phyloP scores from a whole-genome alignment of 2,329 filamentous ascomycete genomes.

The Alternaria arbusti region DNA sequence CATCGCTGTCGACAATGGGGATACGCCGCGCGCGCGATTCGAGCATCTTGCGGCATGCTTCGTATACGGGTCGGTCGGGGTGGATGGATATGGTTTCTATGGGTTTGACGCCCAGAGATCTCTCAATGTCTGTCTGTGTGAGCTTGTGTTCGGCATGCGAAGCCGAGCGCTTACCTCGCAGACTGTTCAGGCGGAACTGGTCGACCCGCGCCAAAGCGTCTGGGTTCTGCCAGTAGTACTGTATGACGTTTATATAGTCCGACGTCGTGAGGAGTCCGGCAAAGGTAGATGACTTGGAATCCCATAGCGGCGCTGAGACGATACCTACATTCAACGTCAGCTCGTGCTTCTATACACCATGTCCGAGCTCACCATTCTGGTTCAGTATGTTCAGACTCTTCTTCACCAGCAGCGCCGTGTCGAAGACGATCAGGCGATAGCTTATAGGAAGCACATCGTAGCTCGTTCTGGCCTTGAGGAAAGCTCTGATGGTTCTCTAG shows the following conservation, averaged over 20 bases:
- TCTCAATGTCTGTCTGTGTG: constrained; percentile 79
- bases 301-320: constrained; percentile 96
- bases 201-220: constrained; percentile 89
- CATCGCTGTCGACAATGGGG: constrained; percentile 89
- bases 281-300: constrained; percentile 90
- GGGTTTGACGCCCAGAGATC: constrained; percentile 85
- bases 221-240: constrained; percentile 98
- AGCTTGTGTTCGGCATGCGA: constrained; percentile 7
- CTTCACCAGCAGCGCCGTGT: constrained; percentile 93
- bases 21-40: constrained; percentile 92
- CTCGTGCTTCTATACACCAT: background rate
- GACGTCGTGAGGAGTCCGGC: constrained; percentile 93
- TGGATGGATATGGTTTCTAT: constrained; percentile 97
- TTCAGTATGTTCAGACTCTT: constrained; percentile 95
- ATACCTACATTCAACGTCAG: constrained; percentile 68
- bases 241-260: constrained; percentile 98
- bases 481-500: constrained; percentile 85
- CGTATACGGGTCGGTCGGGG: constrained; percentile 87
- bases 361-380: constrained; percentile 75
- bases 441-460: constrained; percentile 97
- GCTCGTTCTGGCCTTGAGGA: constrained; percentile 93
- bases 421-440: constrained; percentile 93
- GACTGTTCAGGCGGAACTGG: constrained; percentile 88
- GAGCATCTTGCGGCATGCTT: constrained; percentile 93
- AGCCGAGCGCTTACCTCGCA: constrained; percentile 70